Evolutionary conservation across 805 yeast genomes (phyloP), one percentile per base, ranked within the genome.

Genomic region (Tetrapisispora phaffii): DNA sequence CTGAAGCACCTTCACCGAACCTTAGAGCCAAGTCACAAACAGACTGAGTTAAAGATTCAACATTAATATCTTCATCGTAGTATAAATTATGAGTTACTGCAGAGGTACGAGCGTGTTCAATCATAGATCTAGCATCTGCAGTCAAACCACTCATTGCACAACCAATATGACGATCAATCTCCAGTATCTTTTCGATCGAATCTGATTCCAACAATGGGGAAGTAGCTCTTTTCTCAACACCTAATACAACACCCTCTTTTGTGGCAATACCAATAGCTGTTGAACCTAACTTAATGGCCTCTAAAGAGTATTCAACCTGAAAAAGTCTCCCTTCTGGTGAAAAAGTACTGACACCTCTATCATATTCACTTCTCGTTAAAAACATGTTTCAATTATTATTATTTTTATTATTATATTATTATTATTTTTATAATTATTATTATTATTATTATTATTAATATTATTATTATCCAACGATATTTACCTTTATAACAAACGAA

Each of bases 91-190:
- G 98, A 55, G 89, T 87, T 53, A 89, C 81, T 10, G 88, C 77
- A 9, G 83, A 78, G 20, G 87, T 95, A 58, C 98, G 76, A 17
- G 99, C 98, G 60, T 93, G 99, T 63, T 94, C 97, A 59, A 93
- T 88, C 96, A 93, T 88, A 28, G 96, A 85, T 60, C 97, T 77
- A 16, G 99, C 99, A 70, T 93, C 99, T 2, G 99, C 97, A 2
- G 97, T 93, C 52, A 94, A 74, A 3, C 99, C 99, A 51, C 94
- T 82, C 97, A 93, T 93, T 56, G 99, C 98, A 69, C 97, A 88
- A 41, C 99, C 98, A 46, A 93, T 80, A 62, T 93, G 98, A 39
- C 71, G 71, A 62, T 93, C 99, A 47, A 93, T 83, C 61, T 93
- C 98, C 54, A 93, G 85, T 53, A 93, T 89, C 67, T 93, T 93